Evolutionary conservation across 805 yeast species (phyloP).

Genomic region (Candida peoriensis): DNA sequence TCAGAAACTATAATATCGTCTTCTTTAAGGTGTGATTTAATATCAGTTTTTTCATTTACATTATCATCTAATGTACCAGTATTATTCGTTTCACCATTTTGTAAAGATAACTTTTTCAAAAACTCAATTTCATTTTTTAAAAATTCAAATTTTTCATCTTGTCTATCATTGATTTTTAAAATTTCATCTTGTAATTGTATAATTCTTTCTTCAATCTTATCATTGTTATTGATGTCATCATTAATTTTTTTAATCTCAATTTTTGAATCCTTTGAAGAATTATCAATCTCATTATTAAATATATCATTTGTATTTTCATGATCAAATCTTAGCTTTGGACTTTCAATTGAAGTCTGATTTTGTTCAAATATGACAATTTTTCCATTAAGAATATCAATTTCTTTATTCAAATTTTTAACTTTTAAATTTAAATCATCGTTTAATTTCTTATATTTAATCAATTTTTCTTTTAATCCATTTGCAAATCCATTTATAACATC

Average conservation of each 20-base stretch:
- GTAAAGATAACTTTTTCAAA: slow-evolving; percentile 14
- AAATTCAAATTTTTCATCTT: slow-evolving; percentile 13
- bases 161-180: not conserved
- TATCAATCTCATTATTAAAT: slow-evolving; percentile 6
- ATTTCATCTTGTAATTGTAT: not conserved
- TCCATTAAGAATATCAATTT: slow-evolving; percentile 1
- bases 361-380: no score
- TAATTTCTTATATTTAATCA: slow-evolving; percentile 30
- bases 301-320: slow-evolving; percentile 15
- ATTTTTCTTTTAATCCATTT: slow-evolving; percentile 29
- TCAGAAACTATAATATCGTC: not conserved
- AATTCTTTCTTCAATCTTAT: not conserved
- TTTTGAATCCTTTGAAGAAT: not conserved
- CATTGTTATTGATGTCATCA: not conserved
- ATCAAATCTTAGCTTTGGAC: slow-evolving; percentile 7
- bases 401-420: slow-evolving; percentile 21
- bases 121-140: slow-evolving; percentile 19
- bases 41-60: not conserved
- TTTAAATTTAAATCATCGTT: slow-evolving; percentile 22
- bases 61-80: not conserved
- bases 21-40: not conserved
- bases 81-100: not conserved
- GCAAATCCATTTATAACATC: slow-evolving; percentile 28
- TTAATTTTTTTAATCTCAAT: not conserved
- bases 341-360: not conserved